Evolutionary conservation across 1,284 basidiomycete genomes (phyloP).

Genomic region (Waitea zeae): DNA sequence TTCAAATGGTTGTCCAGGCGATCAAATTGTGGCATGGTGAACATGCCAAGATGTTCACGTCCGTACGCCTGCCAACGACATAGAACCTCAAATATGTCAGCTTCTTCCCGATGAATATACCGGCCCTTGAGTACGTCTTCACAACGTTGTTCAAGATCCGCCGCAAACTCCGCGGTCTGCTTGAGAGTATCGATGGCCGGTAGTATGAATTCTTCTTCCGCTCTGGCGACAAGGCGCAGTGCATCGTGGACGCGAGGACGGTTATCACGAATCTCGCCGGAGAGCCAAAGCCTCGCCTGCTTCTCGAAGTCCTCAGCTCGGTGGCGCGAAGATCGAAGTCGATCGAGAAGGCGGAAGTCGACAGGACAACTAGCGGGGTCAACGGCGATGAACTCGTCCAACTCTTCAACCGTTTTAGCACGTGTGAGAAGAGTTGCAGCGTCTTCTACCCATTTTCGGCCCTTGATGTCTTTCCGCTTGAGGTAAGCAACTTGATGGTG

Average conservation of each 20-base stretch:
- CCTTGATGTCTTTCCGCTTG: conserved; percentile 41
- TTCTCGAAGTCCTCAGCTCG: conserved; percentile 64
- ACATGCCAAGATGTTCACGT: conserved; percentile 49
- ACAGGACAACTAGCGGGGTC: too few species aligned
- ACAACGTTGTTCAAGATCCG: conserved; percentile 54
- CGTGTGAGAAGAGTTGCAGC: conserved; percentile 39
- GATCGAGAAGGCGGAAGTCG: too few species aligned
- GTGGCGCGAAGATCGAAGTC: too few species aligned
- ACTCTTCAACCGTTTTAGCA: conserved; percentile 54
- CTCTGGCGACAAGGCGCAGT: conserved; percentile 42
- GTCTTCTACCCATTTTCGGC: conserved; percentile 52
- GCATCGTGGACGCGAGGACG: conserved; percentile 53
- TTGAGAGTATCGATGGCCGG: conserved; percentile 46
- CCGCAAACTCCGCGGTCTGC: conserved; percentile 49
- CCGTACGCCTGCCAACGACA: conserved; percentile 55
- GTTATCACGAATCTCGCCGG: conserved; percentile 27
- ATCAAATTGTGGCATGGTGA: conserved; percentile 53
- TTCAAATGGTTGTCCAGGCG: conserved; percentile 48
- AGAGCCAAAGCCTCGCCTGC: conserved; percentile 53
- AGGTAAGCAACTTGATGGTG: conserved; percentile 41
- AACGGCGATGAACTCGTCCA: conserved; percentile 46
- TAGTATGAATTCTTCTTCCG: conserved; percentile 60
- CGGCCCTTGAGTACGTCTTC: conserved; percentile 51
- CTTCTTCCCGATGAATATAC: conserved; percentile 29
- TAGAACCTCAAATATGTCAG: conserved; percentile 52